Evolutionary conservation across 306 rosid species (phyloP), one percentile per base, ranked within the genome.

Genomic region (Arachis hypogaea): DNA sequence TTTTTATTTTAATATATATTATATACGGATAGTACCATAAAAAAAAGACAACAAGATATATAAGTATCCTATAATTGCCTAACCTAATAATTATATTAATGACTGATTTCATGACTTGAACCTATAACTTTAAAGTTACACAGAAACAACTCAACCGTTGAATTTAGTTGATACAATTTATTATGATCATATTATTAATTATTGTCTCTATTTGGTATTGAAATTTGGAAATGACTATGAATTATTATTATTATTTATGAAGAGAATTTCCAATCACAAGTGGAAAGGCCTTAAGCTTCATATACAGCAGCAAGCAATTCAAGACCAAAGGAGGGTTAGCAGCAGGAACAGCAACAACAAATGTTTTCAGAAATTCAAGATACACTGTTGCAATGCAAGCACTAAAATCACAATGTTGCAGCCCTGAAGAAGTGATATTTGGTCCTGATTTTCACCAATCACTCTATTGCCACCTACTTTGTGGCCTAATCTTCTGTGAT

Each of bases 281-380:
- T 68, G 99, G 98, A 22, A 95, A 87, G 88, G 91, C 93, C 11
- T 86, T 95, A 52, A 86, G 68, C 78, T 88, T 95, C 44, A 82
- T 90, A 54, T 92, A 92, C 74, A 85, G 97, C 81, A 92, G 98
- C 86, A 92, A 84, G 84, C 90, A 76, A 69, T 76, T 89, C 81
- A 73, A 86, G 56, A 92, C 93, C 1, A 80, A 79, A 58, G 99
- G 97, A 7, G 99, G 98, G 43, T 73, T 92, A 14, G 74, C 78
- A 4, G 93, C 87, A 9, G 99, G 93, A 71, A 90, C 98, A 42
- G 99, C 99, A 4, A 95, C 99, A 7, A 89, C 98, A 5, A 86
- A 92, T 16, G 78, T 92, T n/a, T 92, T 72, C 80, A 81, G 91
- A 3, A 66, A 83, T 52, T 46, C 82, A 0, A 76, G 75, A 18